phyloP scores from a whole-genome alignment of 2,329 filamentous ascomycete genomes.

The Ophioceras dolichostomum region DNA sequence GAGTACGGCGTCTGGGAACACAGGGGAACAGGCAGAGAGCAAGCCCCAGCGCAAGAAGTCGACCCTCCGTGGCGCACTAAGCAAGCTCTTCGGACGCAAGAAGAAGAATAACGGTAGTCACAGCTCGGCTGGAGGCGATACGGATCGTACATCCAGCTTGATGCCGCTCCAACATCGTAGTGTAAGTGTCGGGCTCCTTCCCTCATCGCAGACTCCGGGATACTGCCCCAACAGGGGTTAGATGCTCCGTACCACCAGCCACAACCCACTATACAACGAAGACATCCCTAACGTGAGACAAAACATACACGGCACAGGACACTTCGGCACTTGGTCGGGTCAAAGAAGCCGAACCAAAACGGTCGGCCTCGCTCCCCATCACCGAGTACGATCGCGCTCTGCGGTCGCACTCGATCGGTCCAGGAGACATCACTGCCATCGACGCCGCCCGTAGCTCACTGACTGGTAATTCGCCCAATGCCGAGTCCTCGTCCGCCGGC shows the following conservation, averaged over 20 bases:
- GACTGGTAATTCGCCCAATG: slow-evolving; percentile 38
- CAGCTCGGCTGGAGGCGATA: slow-evolving; percentile 10
- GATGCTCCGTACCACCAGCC: neutral
- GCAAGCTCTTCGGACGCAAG: slow-evolving; percentile 46
- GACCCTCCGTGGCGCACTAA: slow-evolving; percentile 40
- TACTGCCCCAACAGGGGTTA: neutral
- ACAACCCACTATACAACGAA: neutral
- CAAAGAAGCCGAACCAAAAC: slow-evolving; percentile 30
- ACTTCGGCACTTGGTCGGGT: slow-evolving; percentile 21
- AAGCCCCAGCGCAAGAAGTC: slow-evolving; percentile 43
- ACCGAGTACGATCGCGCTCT: slow-evolving; percentile 48
- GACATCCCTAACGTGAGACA: no score
- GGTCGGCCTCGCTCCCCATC: slow-evolving; percentile 46
- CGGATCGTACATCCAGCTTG: slow-evolving; percentile 13
- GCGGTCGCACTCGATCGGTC: slow-evolving; percentile 48
- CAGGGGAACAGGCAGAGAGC: slow-evolving; percentile 15
- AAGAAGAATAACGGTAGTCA: slow-evolving; percentile 36
- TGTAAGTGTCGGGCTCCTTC: no score
- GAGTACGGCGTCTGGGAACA: slow-evolving; percentile 25
- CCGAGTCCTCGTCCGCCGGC: slow-evolving; percentile 24
- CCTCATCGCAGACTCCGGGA: no score
- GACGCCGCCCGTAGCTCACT: slow-evolving; percentile 29
- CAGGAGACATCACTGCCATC: slow-evolving; percentile 39
- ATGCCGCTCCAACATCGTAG: slow-evolving; percentile 30
- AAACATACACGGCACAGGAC: slow-evolving; percentile 21